phyloP scores from a whole-genome alignment of 805 yeast genomes.

The Zygoascus ofunaensis region DNA sequence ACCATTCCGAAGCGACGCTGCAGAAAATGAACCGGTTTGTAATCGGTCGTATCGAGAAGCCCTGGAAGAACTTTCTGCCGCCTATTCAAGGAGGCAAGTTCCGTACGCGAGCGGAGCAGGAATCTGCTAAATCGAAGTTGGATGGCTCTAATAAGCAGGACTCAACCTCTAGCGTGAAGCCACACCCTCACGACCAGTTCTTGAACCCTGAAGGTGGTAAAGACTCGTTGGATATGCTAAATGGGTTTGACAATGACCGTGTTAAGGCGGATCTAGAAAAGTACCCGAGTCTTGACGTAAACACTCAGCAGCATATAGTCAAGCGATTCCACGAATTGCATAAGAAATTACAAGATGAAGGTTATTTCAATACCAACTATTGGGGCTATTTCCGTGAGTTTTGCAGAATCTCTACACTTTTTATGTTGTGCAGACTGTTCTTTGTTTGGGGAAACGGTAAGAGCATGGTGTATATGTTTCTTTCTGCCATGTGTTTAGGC shows the following conservation, averaged over 20 bases:
- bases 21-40: constrained; percentile 44
- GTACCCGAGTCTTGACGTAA: constrained; percentile 58
- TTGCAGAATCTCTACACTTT: constrained; percentile 47
- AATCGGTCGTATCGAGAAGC: constrained; percentile 53
- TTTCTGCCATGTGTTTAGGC: constrained; percentile 61
- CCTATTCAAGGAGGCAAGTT: constrained; percentile 78
- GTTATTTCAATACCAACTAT: constrained; percentile 66
- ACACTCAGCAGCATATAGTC: constrained; percentile 52
- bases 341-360: constrained; percentile 42
- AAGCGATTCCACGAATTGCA: constrained; percentile 55
- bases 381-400: constrained; percentile 64
- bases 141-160: constrained; percentile 7
- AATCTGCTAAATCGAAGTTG: constrained; percentile 12
- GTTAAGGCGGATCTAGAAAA: constrained; percentile 46
- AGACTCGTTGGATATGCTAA: constrained; percentile 43
- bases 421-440: constrained; percentile 41
- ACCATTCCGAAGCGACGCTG: constrained; percentile 57
- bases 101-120: constrained; percentile 27
- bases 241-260: constrained; percentile 48
- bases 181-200: constrained; percentile 3
- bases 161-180: neutral
- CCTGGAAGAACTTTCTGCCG: constrained; percentile 71
- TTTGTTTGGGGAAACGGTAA: constrained; percentile 22
- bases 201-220: constrained; percentile 5
- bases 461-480: constrained; percentile 29